phyloP scores from a whole-genome alignment of 495 filamentous ascomycete species.

The Penicillium turbatum region DNA sequence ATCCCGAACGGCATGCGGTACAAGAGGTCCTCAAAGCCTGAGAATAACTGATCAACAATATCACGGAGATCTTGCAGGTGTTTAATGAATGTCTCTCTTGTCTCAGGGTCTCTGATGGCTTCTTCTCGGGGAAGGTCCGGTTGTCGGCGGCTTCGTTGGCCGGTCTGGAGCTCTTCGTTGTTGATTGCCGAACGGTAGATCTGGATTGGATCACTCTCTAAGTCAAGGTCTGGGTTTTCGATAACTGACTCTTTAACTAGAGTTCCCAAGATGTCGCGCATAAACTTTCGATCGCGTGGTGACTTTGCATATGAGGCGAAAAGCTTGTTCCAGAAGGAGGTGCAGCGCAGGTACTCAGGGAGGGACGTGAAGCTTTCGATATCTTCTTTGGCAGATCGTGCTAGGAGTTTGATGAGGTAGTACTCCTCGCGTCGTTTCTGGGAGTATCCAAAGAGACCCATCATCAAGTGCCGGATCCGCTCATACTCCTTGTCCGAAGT shows the following conservation, averaged over 20 bases:
- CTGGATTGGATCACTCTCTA: slow-evolving; percentile 96
- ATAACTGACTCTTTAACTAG: slow-evolving; percentile 84
- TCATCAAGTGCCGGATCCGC: slow-evolving; percentile 84
- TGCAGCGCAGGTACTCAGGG: slow-evolving; percentile 82
- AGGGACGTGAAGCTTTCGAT: slow-evolving; percentile 68
- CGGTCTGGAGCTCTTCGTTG: slow-evolving; percentile 92
- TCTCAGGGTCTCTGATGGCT: slow-evolving; percentile 90
- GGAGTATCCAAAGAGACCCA: slow-evolving; percentile 95
- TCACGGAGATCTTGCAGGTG: slow-evolving; percentile 91
- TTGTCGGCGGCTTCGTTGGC: slow-evolving; percentile 69
- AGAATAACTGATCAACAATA: slow-evolving; percentile 84
- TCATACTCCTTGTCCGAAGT: slow-evolving; percentile 90
- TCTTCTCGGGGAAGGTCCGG: slow-evolving; percentile 83
- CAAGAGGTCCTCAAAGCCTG: slow-evolving; percentile 72
- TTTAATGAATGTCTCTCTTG: slow-evolving; percentile 83
- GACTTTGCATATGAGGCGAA: slow-evolving; percentile 85
- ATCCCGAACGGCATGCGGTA: slow-evolving; percentile 91
- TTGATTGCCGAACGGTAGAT: slow-evolving; percentile 94
- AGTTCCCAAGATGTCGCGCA: slow-evolving; percentile 76
- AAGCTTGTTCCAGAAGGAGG: slow-evolving; percentile 89
- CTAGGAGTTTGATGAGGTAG: slow-evolving; percentile 87
- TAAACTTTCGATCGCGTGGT: slow-evolving; percentile 85
- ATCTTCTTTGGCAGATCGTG: slow-evolving; percentile 78
- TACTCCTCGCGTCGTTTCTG: slow-evolving; percentile 97
- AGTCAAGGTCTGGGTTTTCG: slow-evolving; percentile 81